phyloP scores from a whole-genome alignment of 148 eudicot species.

The Chenopodium album region DNA sequence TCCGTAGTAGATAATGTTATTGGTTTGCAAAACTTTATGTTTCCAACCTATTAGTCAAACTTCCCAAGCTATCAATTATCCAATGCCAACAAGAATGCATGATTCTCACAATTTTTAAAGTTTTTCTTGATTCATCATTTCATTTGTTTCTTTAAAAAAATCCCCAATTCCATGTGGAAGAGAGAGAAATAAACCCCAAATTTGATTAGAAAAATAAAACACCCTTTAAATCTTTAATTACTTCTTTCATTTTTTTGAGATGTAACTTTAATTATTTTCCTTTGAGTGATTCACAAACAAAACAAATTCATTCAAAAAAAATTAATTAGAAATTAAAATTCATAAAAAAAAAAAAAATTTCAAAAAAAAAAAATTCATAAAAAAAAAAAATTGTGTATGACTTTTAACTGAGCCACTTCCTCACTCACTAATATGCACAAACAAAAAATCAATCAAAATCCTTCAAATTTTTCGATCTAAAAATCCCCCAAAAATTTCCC shows the following conservation, averaged over 20 bases:
- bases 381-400: not conserved
- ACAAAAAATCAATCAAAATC: not conserved
- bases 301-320: not conserved
- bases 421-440: not conserved
- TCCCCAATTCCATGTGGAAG: not conserved
- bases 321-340: not conserved
- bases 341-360: not conserved
- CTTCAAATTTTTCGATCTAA: not conserved
- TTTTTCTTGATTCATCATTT: not conserved
- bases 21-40: not conserved
- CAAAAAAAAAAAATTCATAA: not conserved
- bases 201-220: not conserved
- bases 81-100: conserved; percentile 1
- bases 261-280: not conserved
- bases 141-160: too few species aligned
- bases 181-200: not conserved
- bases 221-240: not conserved
- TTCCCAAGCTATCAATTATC: not conserved
- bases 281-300: conserved; percentile 13
- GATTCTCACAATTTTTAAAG: not conserved
- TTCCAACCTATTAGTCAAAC: not conserved
- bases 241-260: too few species aligned
- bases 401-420: conserved; percentile 3
- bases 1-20: too few species aligned
- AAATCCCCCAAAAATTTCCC: not conserved